Percentiles rank a stretch among this genome's conserved stretches.
Conservation (phyloP, 495 filamentous ascomycete species). For the Talaromyces borbonicus region DNA sequence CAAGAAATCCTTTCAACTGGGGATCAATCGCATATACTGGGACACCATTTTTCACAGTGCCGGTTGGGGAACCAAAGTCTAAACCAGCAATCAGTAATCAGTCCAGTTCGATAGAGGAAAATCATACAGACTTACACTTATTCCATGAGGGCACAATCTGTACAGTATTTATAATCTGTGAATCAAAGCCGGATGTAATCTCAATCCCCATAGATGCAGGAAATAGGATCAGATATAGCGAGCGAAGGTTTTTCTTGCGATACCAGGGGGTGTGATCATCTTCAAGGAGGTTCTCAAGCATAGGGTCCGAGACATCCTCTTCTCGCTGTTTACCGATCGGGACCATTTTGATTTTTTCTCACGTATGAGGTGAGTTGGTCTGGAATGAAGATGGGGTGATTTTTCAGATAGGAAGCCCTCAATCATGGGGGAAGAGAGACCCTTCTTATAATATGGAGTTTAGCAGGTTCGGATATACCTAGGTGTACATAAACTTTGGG, state of each 20-base stretch:
- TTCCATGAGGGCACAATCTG: constrained; percentile 52
- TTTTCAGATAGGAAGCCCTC: neutral
- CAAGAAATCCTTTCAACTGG: constrained; percentile 20
- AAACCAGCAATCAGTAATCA: neutral
- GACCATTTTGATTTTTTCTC: constrained; percentile 14
- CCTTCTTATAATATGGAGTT: neutral
- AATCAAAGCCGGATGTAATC: constrained; percentile 64
- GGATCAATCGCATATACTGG: constrained; percentile 14
- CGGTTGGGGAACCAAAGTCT: constrained; percentile 29
- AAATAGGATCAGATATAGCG: constrained; percentile 52
- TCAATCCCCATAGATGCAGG: constrained; percentile 61
- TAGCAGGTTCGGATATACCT: neutral
- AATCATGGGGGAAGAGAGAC: neutral
- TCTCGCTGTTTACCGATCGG: constrained; percentile 19
- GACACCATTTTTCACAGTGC: constrained; percentile 12
- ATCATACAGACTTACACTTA: constrained; percentile 33
- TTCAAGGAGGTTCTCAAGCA: constrained; percentile 15
- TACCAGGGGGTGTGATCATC: constrained; percentile 39
- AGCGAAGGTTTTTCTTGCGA: constrained; percentile 51
- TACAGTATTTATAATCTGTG: constrained; percentile 60
- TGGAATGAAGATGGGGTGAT: neutral
- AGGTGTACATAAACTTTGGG: neutral
- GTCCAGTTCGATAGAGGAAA: neutral
- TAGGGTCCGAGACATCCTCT: constrained; percentile 22
- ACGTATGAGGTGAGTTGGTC: neutral